A percentile compares a stretch with the other conserved stretches of the same genome.
These are phyloP conservation scores for Takashimella koratensis DNA, from an alignment of 1,284 basidiomycete species.

Conservation along the genomic window DNA sequence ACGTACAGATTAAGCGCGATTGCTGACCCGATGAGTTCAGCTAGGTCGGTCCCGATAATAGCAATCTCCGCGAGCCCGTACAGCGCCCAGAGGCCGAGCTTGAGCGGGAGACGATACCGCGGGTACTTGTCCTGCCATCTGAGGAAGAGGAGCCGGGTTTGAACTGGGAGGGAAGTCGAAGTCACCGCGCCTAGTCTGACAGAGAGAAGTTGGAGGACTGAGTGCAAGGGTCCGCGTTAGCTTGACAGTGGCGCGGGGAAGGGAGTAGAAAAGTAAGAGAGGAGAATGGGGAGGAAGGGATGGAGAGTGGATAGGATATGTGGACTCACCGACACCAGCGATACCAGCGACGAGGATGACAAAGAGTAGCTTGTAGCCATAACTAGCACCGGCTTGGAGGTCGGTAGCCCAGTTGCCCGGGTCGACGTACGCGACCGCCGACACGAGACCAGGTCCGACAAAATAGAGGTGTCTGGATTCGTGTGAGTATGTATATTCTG, in stretches of 20 bases:
- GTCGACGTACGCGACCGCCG: conserved; percentile 47
- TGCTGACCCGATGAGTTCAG: conserved; percentile 69
- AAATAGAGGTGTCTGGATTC: conserved; percentile 42
- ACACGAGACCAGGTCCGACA: conserved; percentile 50
- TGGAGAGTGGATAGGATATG: too few relatives aligned
- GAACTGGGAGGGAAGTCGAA: conserved; percentile 46
- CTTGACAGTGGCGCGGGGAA: too few relatives aligned
- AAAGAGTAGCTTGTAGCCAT: conserved; percentile 71
- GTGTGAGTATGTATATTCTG: background rate
- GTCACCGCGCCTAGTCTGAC: conserved; percentile 56
- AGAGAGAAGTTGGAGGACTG: conserved; percentile 43
- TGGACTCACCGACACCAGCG: conserved; percentile 59
- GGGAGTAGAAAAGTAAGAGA: background rate
- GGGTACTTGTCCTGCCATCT: conserved; percentile 68
- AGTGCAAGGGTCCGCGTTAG: too few relatives aligned
- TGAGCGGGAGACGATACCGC: conserved; percentile 52
- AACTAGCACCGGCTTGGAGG: conserved; percentile 16
- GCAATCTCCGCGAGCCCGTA: conserved; percentile 66
- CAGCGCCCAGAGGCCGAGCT: conserved; percentile 50
- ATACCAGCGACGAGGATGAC: conserved; percentile 77
- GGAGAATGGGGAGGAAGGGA: background rate
- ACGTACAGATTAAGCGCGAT: conserved; percentile 67
- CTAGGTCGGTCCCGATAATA: conserved; percentile 64
- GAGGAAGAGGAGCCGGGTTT: conserved; percentile 66
- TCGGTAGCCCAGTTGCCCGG: conserved; percentile 45